Percentiles rank a stretch among this genome's conserved stretches.
Evolutionary conservation across 2,329 filamentous ascomycete species (phyloP).

Genomic region (Nemania sp.): DNA sequence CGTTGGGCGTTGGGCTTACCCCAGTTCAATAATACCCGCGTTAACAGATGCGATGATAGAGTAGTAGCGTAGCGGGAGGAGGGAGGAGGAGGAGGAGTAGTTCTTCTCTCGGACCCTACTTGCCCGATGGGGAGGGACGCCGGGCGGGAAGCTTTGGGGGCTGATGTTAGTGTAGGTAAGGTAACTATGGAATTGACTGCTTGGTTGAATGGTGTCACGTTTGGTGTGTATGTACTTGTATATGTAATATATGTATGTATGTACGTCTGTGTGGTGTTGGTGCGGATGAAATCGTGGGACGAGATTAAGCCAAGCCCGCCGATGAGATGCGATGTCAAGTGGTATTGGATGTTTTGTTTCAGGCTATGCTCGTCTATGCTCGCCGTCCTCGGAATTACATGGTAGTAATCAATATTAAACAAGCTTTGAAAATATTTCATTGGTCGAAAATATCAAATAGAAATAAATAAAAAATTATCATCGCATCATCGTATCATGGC

Average conservation of each 20-base stretch:
- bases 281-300: neutral
- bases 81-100: too few species aligned
- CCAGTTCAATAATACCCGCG: neutral
- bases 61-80: too few species aligned
- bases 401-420: neutral
- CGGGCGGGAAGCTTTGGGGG: neutral
- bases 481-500: neutral
- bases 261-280: neutral
- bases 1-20: neutral
- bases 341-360: neutral
- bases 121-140: slow-evolving; percentile 3
- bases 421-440: neutral
- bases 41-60: neutral
- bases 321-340: neutral
- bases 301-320: neutral
- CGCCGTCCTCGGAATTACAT: neutral
- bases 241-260: too few species aligned
- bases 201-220: neutral
- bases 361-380: neutral
- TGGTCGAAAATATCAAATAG: neutral
- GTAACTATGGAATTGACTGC: neutral
- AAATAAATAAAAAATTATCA: neutral
- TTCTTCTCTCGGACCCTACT: slow-evolving; percentile 6
- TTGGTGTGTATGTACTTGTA: neutral
- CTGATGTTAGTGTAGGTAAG: neutral